Evolutionary conservation across 805 yeast genomes (phyloP).

Genomic region (Maudiozyma turicensis): DNA sequence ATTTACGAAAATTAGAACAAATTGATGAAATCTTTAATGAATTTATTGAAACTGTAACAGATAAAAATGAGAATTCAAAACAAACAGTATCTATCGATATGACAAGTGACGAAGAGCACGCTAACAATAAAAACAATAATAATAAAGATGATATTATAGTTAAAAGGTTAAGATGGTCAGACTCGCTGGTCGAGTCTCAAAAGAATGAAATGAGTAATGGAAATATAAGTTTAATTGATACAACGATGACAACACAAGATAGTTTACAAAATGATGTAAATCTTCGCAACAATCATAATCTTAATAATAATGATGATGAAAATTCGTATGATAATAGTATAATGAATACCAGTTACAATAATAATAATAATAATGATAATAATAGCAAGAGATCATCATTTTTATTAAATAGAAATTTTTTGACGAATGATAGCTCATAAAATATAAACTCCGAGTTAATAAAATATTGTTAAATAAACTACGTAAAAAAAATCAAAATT

Average conservation of each 20-base stretch:
- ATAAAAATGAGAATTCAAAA: background rate
- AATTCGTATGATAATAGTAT: background rate
- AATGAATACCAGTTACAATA: background rate
- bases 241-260: slow-evolving; percentile 3
- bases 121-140: background rate
- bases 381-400: background rate
- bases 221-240: slow-evolving; percentile 18
- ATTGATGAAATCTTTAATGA: slow-evolving; percentile 31
- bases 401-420: background rate
- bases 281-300: too few species aligned
- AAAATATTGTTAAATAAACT: background rate
- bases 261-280: background rate
- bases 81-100: background rate
- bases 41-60: slow-evolving; percentile 16
- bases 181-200: background rate
- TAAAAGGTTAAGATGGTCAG: slow-evolving; percentile 5
- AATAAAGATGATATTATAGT: background rate
- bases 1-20: slow-evolving; percentile 24
- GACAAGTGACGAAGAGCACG: background rate
- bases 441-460: background rate
- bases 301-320: background rate
- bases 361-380: background rate
- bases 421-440: background rate
- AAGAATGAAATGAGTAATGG: background rate
- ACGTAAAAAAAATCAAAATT: background rate